phyloP scores from a whole-genome alignment of 768 basidiomycete genomes.

The Lyophyllum shimeji region DNA sequence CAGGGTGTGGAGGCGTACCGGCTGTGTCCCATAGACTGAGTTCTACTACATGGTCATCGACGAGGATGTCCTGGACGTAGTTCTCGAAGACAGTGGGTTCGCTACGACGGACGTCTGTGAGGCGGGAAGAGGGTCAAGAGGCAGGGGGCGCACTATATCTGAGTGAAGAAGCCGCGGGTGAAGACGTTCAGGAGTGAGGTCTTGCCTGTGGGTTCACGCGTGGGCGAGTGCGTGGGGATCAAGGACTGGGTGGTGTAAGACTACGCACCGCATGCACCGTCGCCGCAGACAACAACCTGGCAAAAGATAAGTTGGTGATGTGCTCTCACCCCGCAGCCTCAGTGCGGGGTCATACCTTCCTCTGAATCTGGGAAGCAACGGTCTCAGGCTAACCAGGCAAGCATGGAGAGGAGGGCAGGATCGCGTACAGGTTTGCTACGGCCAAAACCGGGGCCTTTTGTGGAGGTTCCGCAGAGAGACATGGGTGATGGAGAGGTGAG shows the following conservation, averaged over 20 bases:
- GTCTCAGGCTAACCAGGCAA: not conserved
- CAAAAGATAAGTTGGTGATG: conserved; percentile 10
- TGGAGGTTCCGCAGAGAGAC: conserved; percentile 58
- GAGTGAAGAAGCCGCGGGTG: conserved; percentile 90
- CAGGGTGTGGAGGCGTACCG: conserved; percentile 47
- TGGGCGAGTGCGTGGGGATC: conserved; percentile 1
- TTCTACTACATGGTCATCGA: conserved; percentile 88
- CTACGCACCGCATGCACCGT: conserved; percentile 86
- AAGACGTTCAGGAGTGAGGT: conserved; percentile 87
- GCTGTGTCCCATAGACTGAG: conserved; percentile 98
- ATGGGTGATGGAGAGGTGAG: conserved; percentile 25
- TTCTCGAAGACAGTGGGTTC: conserved; percentile 98
- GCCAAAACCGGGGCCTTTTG: conserved; percentile 53
- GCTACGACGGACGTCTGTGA: conserved; percentile 34
- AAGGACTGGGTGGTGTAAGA: conserved; percentile 11
- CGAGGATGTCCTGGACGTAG: conserved; percentile 85
- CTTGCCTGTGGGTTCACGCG: conserved; percentile 51
- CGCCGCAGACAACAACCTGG: conserved; percentile 87
- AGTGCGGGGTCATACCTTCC: conserved; percentile 35
- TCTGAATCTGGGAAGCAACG: conserved; percentile 36
- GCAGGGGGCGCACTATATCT: conserved; percentile 73
- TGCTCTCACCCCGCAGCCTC: not conserved
- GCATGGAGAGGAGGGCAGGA: not conserved
- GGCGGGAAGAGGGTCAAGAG: not conserved
- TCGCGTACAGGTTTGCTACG: conserved; percentile 49